Base-by-base conservation (phyloP, 331 rosid species). In the Arachis monticola region DNA sequence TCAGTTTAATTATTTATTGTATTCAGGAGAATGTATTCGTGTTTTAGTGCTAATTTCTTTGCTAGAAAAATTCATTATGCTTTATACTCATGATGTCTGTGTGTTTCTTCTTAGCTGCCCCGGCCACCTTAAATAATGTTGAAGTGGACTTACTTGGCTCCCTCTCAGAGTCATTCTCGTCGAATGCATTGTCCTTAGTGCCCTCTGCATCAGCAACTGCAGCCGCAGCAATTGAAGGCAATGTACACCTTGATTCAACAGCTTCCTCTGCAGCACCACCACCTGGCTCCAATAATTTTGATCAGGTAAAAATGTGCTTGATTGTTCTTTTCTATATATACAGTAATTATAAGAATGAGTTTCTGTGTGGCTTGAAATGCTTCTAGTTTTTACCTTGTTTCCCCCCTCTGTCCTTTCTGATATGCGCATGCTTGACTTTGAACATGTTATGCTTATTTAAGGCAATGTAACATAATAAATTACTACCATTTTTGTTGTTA, bases 101-200 rank as follows among this genome's bases (percentile, higher is more conserved):
- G 22, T 73, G n/a, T 60, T 80, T 64, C 66, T 76, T 81, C 59
- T 76, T 88, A 93, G 98, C 86, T 80, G 79, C 85, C 67, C 88
- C 82, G 12, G 72, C 64, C 69, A 10, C 80, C 68, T 63, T 88
- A 13, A 84, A 79, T 67, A 87, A 63, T 86, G 82, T 63, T n/a
- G 93, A 88, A 85, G 70, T 87, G 78, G 91, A 87, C 80, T 75
- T 93, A 59, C 85, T 93, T n/a, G 89, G 91, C 70, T 85, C 96
- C 38, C 86, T 89, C 46, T 77, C 89, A 0, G 92, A 91, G 8
- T 85, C 91, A 6, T 17, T 17, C 22, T 17, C 22, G 22, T 17
- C 22, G 22, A 86, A 88, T 73, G 60, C 86, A 13, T 77, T 91
- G 86, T 92, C 91, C 72, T 60, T 93, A 5, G 88, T 91, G 70